phyloP scores from a whole-genome alignment of 768 basidiomycete species.

The Austroboletus festivus region DNA sequence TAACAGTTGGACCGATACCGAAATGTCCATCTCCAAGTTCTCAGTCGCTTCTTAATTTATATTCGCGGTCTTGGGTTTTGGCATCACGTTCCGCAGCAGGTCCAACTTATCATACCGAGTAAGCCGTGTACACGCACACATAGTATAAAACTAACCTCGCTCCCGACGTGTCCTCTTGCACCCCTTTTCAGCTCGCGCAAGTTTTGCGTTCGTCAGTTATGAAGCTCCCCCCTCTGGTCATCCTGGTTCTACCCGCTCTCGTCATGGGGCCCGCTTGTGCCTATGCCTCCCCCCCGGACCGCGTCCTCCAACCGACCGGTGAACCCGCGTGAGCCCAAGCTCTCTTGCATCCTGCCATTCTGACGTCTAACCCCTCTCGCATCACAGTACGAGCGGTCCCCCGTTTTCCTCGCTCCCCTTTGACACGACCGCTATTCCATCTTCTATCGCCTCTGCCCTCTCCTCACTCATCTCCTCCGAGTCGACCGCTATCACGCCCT shows the following conservation, averaged over 20 bases:
- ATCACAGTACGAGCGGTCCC: constrained; percentile 22
- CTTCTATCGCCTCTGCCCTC: constrained; percentile 18
- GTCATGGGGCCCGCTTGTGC: not conserved
- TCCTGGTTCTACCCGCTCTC: constrained; percentile 8
- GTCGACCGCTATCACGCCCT: constrained; percentile 17
- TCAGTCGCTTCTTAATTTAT: constrained; percentile 16
- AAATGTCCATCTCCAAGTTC: no score
- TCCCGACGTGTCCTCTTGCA: no score
- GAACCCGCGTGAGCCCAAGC: constrained; percentile 19
- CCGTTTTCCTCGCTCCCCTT: constrained; percentile 18
- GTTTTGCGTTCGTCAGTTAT: no score
- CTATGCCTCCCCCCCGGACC: constrained; percentile 6
- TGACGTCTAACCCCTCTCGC: not conserved
- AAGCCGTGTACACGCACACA: no score
- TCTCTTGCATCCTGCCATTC: not conserved
- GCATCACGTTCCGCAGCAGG: constrained; percentile 20
- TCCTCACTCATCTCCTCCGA: constrained; percentile 29
- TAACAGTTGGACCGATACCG: no score
- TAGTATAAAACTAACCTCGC: no score
- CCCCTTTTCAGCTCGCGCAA: constrained; percentile 2
- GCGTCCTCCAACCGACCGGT: constrained; percentile 10
- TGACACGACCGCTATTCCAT: constrained; percentile 21
- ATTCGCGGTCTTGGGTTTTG: not conserved
- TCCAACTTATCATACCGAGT: no score
- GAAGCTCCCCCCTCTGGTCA: no score